Conservation (phyloP, 2,329 filamentous ascomycete species). For the Chaetomiaceae sp. region DNA sequence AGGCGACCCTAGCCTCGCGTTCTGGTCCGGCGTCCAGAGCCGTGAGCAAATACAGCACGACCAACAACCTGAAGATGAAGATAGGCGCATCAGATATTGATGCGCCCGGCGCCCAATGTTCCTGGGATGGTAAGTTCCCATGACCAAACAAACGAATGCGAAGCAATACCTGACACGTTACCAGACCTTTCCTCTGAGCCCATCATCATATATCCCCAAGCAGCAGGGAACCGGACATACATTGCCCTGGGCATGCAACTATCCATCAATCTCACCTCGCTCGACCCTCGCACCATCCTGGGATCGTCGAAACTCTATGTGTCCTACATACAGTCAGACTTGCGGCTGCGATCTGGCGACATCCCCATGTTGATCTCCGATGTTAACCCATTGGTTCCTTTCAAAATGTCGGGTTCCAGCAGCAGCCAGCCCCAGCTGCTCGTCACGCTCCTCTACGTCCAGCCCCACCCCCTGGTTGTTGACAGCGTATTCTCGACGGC, state of each 20-base stretch:
- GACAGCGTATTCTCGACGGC: slow-evolving; percentile 10
- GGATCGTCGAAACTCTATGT: slow-evolving; percentile 13
- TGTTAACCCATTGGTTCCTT: slow-evolving; percentile 20
- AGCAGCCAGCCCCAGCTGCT: slow-evolving; percentile 11
- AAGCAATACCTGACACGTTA: slow-evolving; percentile 4
- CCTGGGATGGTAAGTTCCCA: slow-evolving; percentile 15
- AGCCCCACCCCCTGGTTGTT: slow-evolving; percentile 19
- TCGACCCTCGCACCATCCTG: slow-evolving; percentile 14
- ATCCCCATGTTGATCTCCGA: slow-evolving; percentile 15
- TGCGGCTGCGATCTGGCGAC: slow-evolving; percentile 1
- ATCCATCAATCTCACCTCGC: slow-evolving; percentile 14
- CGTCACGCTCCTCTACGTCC: slow-evolving; percentile 18
- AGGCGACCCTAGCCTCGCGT: background rate
- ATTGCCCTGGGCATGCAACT: slow-evolving; percentile 17
- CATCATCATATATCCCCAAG: slow-evolving; percentile 15
- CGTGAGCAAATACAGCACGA: background rate
- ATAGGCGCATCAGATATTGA: slow-evolving; percentile 15
- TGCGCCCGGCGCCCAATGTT: slow-evolving; percentile 10
- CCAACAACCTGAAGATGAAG: slow-evolving; percentile 12
- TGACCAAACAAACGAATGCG: background rate
- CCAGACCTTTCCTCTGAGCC: slow-evolving; percentile 17
- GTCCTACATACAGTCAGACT: slow-evolving; percentile 16
- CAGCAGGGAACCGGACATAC: slow-evolving; percentile 19
- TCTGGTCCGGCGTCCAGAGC: background rate
- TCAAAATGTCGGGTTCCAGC: slow-evolving; percentile 10